Evolutionary conservation across 2,329 filamentous ascomycete genomes (phyloP), one percentile per base, ranked within the genome.

Genomic region (Drechslera avenae): DNA sequence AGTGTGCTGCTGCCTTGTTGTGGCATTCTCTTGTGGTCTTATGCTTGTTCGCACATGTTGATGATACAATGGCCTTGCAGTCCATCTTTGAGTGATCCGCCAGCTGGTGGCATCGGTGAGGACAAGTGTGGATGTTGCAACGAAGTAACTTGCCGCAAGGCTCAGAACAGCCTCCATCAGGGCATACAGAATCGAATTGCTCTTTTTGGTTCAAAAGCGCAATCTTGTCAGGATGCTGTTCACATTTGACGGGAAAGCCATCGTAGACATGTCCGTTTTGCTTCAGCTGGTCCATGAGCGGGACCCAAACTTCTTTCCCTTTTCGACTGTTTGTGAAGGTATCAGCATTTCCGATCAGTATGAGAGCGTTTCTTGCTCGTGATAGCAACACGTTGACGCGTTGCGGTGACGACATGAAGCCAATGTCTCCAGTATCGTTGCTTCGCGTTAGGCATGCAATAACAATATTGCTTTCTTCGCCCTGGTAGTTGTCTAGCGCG

Each of bases 401-500:
- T 57, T 91, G 82, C 0, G 83, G 83, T 0, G 85, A 77, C 0
- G 75, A 65, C 78, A 91, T 84, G 66, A 91, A 91, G 0, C 89
- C 88, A 23, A 91, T 88, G 1, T 90, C 84, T 0, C 83, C 81
- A 0, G 64, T 63, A 0, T 62, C 50, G 55, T 91, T 91, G 66
- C 87, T 88, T 4, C 89, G 76, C 0, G 86, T 89, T 9, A 91
- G 68, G 0, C 85, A 87, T 0, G 77, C 82, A 6, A 92, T 81
- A 0, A 91, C 85, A 13, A 92, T 86, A 1, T 91, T 83, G 31
- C 83, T 85, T 57, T 92, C 88, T 62, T 91, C 88, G 1, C 89
- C 88, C 66, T 91, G 89, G 50, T 88, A 92, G 54, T 91, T 91
- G 54, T 91, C 88, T 86, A 17, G 3, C 4, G 17, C 3, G 13